phyloP scores from a whole-genome alignment of 2,329 filamentous ascomycete species.

The Parascedosporium putredinis region DNA sequence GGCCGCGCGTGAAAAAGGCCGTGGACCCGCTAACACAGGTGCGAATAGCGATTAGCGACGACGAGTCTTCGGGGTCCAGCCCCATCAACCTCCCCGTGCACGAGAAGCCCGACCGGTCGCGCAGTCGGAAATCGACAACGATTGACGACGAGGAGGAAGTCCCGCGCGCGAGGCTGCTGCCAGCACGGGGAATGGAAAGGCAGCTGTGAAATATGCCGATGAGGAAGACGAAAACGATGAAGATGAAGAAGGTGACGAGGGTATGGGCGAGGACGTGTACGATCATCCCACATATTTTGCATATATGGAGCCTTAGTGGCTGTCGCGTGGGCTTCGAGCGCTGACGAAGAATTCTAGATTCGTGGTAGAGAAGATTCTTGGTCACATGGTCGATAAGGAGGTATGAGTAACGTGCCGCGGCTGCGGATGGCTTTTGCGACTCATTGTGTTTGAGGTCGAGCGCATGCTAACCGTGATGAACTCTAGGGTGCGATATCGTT shows the following conservation, averaged over 20 bases:
- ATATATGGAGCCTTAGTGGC: neutral
- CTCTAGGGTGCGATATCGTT: conserved; percentile 44
- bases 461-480: neutral
- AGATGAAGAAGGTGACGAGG: conserved; percentile 17
- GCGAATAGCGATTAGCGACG: conserved; percentile 29
- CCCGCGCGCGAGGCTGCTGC: conserved; percentile 11
- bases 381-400: conserved; percentile 50
- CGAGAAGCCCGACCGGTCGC: conserved; percentile 13
- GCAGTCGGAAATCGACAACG: conserved; percentile 11
- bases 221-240: conserved; percentile 15
- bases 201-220: too few relatives aligned
- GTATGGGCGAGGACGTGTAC: conserved; percentile 6
- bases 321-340: neutral
- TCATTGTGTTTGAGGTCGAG: conserved; percentile 6
- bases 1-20: neutral
- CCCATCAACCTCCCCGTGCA: conserved; percentile 9
- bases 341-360: too few relatives aligned
- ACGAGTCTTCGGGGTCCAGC: conserved; percentile 26
- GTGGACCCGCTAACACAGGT: neutral
- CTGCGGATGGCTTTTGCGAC: neutral
- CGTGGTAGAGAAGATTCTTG: conserved; percentile 63
- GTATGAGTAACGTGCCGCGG: conserved; percentile 24
- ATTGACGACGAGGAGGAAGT: conserved; percentile 15
- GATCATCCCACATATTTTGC: neutral
- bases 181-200: conserved; percentile 12